These are phyloP conservation scores for Avena atlantica DNA, from an alignment of 176 grass and related monocot species.

Conservation along the genomic window DNA sequence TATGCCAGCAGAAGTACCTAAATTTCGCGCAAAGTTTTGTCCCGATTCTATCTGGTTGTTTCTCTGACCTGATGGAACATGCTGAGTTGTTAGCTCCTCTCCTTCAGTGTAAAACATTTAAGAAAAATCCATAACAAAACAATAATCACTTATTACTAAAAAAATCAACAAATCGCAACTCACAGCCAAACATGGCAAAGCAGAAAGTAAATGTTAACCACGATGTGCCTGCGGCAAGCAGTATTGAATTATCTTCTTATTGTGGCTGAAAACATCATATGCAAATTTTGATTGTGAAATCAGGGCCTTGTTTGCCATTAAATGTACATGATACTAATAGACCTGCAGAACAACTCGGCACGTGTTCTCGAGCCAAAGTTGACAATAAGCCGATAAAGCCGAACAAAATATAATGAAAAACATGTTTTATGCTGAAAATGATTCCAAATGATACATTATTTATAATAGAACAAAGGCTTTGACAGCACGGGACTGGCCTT, in stretches of 20 bases:
- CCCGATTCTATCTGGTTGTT: slow-evolving; percentile 46
- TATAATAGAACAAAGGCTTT: neutral
- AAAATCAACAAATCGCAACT: slow-evolving; percentile 10
- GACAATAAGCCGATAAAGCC: neutral
- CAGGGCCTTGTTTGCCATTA: slow-evolving; percentile 11
- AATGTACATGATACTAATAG: neutral
- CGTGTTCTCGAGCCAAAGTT: neutral
- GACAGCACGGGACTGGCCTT: neutral
- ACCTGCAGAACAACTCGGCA: neutral
- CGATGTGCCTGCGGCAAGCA: neutral
- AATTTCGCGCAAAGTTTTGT: slow-evolving; percentile 35
- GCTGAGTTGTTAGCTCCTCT: slow-evolving; percentile 42
- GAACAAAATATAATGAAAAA: neutral
- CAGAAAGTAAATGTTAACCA: neutral
- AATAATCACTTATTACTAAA: neutral
- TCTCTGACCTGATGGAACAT: slow-evolving; percentile 54
- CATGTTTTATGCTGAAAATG: neutral
- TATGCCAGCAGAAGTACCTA: slow-evolving; percentile 58
- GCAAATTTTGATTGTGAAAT: neutral
- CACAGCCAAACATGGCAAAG: neutral
- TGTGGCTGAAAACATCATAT: neutral
- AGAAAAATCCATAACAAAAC: slow-evolving; percentile 22
- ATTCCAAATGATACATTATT: neutral
- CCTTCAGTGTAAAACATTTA: slow-evolving; percentile 48
- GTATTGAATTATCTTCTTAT: neutral